phyloP scores from a whole-genome alignment of 2,329 filamentous ascomycete species.

The Apiospora rasikravindrae region DNA sequence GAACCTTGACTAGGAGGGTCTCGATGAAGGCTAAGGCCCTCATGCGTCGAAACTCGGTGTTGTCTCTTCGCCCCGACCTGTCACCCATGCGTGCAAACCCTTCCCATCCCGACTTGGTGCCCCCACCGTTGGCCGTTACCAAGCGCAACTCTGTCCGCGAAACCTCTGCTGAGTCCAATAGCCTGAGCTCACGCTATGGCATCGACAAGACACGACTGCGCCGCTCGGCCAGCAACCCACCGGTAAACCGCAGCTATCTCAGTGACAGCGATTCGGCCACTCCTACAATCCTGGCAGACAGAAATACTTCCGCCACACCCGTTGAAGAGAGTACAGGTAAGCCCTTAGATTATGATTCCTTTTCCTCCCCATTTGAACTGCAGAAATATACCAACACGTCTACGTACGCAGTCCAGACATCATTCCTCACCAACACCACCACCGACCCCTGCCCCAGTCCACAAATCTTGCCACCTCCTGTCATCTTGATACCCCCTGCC shows the following conservation, averaged over 20 bases:
- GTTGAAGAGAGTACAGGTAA: conserved; percentile 9
- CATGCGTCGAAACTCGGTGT: background rate
- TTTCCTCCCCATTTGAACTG: background rate
- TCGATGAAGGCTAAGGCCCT: background rate
- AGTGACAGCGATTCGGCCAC: background rate
- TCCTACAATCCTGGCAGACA: background rate
- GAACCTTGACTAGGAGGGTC: background rate
- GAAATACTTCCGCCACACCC: background rate
- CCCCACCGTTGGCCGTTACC: conserved; percentile 17
- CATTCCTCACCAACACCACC: background rate
- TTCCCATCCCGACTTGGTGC: conserved; percentile 22
- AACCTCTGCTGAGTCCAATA: background rate
- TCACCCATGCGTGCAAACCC: conserved; percentile 21
- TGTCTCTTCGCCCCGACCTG: background rate
- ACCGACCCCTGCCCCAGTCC: background rate
- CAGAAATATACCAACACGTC: conserved; percentile 7
- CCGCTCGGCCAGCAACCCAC: conserved; percentile 18
- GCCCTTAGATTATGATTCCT: background rate
- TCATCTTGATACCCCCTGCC: background rate
- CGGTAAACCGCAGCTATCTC: background rate
- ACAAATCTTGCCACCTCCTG: background rate
- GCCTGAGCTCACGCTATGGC: background rate
- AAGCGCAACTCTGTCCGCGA: conserved; percentile 22
- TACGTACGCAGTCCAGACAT: background rate
- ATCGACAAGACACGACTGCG: conserved; percentile 1